Percentiles rank a stretch among this genome's conserved stretches.
phyloP scores from a whole-genome alignment of 2,329 filamentous ascomycete genomes.

The Aspergillus glaucus region DNA sequence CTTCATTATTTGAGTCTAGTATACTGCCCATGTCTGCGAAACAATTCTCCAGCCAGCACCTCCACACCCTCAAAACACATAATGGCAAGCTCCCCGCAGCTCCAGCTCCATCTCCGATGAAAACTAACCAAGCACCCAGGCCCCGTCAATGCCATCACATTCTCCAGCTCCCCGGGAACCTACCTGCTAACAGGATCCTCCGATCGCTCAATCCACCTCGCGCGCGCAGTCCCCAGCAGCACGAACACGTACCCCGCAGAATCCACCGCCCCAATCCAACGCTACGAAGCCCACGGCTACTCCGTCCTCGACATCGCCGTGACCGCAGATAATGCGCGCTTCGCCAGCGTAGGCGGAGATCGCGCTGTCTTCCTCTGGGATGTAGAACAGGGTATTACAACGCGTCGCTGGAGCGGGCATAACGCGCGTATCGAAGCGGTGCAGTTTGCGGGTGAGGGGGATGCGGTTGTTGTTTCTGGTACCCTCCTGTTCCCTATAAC shows the following conservation, averaged over 20 bases:
- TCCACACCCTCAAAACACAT: slow-evolving; percentile 42
- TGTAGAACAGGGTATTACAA: slow-evolving; percentile 70
- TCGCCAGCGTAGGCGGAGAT: slow-evolving; percentile 84
- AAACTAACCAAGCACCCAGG: slow-evolving; percentile 38
- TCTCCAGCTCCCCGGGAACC: slow-evolving; percentile 65
- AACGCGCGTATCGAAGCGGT: slow-evolving; percentile 70
- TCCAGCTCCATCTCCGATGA: neutral
- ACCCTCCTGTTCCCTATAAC: neutral
- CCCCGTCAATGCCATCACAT: slow-evolving; percentile 65
- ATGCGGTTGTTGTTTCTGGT: slow-evolving; percentile 64
- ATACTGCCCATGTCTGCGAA: slow-evolving; percentile 19
- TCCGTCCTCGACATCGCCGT: slow-evolving; percentile 79
- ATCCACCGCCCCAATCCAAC: slow-evolving; percentile 64
- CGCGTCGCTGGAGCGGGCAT: slow-evolving; percentile 69
- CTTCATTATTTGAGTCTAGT: neutral
- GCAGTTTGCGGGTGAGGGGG: slow-evolving; percentile 68
- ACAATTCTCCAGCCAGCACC: slow-evolving; percentile 32
- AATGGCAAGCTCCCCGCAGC: slow-evolving; percentile 27
- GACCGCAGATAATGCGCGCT: slow-evolving; percentile 67
- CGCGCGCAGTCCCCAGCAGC: slow-evolving; percentile 54
- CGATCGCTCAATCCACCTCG: slow-evolving; percentile 79
- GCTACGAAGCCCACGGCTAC: slow-evolving; percentile 85
- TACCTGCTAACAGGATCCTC: slow-evolving; percentile 81
- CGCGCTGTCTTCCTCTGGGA: slow-evolving; percentile 92
- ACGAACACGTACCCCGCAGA: slow-evolving; percentile 28